Conservation (phyloP, 257 asterid species). For the Paraleonurus japonicus region DNA sequence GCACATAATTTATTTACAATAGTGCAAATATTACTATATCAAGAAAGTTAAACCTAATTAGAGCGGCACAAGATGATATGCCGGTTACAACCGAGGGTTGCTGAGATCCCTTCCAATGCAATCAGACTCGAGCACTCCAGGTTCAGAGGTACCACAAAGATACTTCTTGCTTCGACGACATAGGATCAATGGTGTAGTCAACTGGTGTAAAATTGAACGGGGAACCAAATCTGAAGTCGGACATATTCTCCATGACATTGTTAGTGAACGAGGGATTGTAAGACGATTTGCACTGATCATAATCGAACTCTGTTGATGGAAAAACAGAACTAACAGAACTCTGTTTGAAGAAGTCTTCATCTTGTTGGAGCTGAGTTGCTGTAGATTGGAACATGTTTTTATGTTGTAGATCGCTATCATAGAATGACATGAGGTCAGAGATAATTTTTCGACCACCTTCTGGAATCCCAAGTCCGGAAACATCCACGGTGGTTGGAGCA, state of each 20-base stretch:
- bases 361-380: conserved; percentile 9
- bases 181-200: conserved; percentile 1
- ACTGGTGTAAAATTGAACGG: conserved; percentile 7
- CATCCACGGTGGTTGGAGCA: conserved; percentile 17
- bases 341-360: conserved; percentile 18
- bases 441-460: conserved; percentile 41
- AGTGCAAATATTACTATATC: neutral
- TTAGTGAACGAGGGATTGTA: neutral
- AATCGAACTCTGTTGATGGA: conserved; percentile 29
- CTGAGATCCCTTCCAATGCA: neutral
- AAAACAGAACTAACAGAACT: conserved; percentile 26
- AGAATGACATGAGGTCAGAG: conserved; percentile 40
- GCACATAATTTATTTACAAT: neutral
- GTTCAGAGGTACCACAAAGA: conserved; percentile 14
- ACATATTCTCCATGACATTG: neutral
- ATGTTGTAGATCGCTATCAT: conserved; percentile 22
- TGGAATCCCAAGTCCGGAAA: conserved; percentile 38
- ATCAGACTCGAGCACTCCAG: neutral
- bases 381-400: conserved; percentile 18
- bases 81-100: neutral
- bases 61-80: neutral
- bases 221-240: conserved; percentile 5
- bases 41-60: conserved; percentile 8
- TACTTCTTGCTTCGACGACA: neutral
- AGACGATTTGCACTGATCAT: conserved; percentile 20